Conservation (phyloP, 2,329 filamentous ascomycete genomes). For the Hypoxylon sp. region DNA sequence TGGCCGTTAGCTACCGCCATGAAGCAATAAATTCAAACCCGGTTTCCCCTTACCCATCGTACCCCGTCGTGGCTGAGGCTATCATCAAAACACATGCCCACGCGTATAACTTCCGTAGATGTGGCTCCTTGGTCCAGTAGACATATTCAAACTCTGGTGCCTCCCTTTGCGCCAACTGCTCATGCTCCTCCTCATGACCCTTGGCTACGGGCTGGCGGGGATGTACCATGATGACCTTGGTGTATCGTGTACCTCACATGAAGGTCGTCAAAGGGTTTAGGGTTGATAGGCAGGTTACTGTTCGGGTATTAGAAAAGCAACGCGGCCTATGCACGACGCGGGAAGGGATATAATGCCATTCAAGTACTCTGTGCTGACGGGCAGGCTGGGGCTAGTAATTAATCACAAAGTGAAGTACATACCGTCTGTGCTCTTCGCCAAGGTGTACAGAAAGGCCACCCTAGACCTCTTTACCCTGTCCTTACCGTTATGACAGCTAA, state of each 20-base stretch:
- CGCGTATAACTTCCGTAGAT: constrained; percentile 70
- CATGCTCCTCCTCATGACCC: constrained; percentile 52
- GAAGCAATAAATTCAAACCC: background rate
- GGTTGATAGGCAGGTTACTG: background rate
- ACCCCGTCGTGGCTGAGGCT: constrained; percentile 73
- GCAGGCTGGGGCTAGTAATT: constrained; percentile 28
- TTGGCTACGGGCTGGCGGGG: constrained; percentile 41
- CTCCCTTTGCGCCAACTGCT: constrained; percentile 59
- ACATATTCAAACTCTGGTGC: constrained; percentile 68
- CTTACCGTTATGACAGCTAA: constrained; percentile 26
- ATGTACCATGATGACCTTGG: constrained; percentile 42
- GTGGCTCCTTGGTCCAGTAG: constrained; percentile 70
- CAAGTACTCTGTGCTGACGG: constrained; percentile 21
- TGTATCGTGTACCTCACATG: constrained; percentile 29
- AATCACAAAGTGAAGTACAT: constrained; percentile 18
- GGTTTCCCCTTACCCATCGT: constrained; percentile 64
- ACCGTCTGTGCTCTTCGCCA: constrained; percentile 16
- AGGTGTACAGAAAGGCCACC: constrained; percentile 8
- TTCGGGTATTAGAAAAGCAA: background rate
- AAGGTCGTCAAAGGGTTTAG: constrained; percentile 16
- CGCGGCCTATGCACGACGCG: constrained; percentile 12
- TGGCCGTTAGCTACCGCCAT: constrained; percentile 15
- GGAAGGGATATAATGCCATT: constrained; percentile 28
- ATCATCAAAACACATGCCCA: constrained; percentile 69
- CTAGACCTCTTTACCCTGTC: constrained; percentile 18